These are phyloP conservation scores for Hermanozyma aechmeae DNA, from an alignment of 805 yeast genomes.

Conservation along the genomic window DNA sequence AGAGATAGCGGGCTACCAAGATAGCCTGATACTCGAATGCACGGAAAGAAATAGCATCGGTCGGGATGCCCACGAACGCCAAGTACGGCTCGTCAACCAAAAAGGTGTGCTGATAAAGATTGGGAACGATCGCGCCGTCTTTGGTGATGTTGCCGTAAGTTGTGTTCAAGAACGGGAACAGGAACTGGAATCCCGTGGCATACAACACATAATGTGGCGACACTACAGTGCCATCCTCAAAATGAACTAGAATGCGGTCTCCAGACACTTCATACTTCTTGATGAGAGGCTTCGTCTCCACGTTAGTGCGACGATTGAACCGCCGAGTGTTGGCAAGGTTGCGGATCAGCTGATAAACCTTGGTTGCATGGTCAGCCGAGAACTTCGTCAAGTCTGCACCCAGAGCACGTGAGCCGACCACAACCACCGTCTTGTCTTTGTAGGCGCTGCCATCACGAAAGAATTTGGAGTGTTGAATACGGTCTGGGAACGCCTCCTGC, in stretches of 20 bases:
- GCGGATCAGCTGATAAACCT: constrained; percentile 23
- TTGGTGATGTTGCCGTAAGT: constrained; percentile 28
- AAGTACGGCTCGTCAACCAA: constrained; percentile 54
- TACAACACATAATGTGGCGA: constrained; percentile 52
- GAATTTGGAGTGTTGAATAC: constrained; percentile 38
- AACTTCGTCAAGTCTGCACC: constrained; percentile 22
- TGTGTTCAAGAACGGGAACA: constrained; percentile 50
- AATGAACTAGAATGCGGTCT: too few relatives aligned
- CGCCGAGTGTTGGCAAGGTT: constrained; percentile 3
- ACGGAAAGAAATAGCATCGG: constrained; percentile 55
- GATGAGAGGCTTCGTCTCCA: constrained; percentile 16
- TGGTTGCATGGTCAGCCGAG: constrained; percentile 12
- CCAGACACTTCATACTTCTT: constrained; percentile 14
- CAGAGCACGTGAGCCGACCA: constrained; percentile 19
- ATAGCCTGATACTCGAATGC: constrained; percentile 56
- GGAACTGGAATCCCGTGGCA: constrained; percentile 69
- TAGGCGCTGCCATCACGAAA: constrained; percentile 23
- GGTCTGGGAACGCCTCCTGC: constrained; percentile 15
- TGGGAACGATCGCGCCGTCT: constrained; percentile 30
- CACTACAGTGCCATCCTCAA: constrained; percentile 40
- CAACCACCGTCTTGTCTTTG: constrained; percentile 11
- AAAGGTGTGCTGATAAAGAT: constrained; percentile 52
- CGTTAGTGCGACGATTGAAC: constrained; percentile 13
- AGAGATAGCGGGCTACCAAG: constrained; percentile 52
- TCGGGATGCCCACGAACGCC: constrained; percentile 53